Percentiles rank a stretch among this genome's conserved stretches.
Evolutionary conservation across 2,329 filamentous ascomycete species (phyloP).

Genomic region (Stachybotrys chartarum): DNA sequence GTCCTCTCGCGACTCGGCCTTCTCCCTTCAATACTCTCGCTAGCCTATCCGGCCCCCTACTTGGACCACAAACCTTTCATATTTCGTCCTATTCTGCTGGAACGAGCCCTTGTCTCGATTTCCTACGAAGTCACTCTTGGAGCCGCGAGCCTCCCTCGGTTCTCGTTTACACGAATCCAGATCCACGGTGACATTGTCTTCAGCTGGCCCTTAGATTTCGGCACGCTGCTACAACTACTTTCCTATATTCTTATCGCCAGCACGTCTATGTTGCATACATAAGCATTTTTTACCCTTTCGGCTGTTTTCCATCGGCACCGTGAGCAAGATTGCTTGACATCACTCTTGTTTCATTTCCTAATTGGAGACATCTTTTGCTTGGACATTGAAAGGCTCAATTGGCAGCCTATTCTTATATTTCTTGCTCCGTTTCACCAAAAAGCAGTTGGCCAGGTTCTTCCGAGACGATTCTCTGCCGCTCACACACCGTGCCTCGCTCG

Average conservation of each 20-base stretch:
- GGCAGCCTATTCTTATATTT: neutral
- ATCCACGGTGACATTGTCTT: no score
- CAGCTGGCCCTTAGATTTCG: neutral
- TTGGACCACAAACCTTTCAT: neutral
- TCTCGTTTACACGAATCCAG: neutral
- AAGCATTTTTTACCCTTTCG: constrained; percentile 4
- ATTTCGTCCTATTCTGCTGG: neutral
- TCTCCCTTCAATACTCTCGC: constrained; percentile 8
- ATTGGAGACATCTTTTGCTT: neutral
- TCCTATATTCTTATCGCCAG: neutral
- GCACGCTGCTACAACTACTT: neutral
- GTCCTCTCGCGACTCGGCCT: neutral
- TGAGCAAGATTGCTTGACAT: neutral
- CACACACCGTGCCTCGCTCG: constrained; percentile 13
- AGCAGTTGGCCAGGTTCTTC: neutral
- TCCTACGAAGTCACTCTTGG: neutral
- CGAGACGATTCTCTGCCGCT: constrained; percentile 1
- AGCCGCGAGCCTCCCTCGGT: neutral
- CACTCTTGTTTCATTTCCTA: neutral
- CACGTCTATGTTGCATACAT: constrained; percentile 9
- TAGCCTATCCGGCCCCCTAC: constrained; percentile 4
- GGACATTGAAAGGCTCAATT: neutral
- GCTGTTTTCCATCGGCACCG: neutral
- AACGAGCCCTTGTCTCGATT: neutral
- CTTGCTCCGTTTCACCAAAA: neutral